Evolutionary conservation across 2,329 filamentous ascomycete species (phyloP).

Genomic region (Ceratocystis cubensis): DNA sequence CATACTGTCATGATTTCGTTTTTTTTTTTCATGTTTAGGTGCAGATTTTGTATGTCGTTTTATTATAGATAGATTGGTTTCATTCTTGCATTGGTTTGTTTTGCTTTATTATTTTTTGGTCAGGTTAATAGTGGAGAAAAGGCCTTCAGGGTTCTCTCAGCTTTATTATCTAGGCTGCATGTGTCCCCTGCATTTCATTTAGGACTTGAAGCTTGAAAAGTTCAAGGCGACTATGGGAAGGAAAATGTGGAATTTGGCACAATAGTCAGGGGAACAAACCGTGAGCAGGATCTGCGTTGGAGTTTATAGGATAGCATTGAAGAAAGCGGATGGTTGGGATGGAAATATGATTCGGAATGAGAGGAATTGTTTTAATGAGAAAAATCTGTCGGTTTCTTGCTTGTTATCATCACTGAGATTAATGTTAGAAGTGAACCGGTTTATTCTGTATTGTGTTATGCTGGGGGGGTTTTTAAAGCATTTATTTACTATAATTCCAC

Average conservation of each 20-base stretch:
- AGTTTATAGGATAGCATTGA: neutral
- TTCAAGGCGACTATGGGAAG: neutral
- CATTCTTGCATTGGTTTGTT: neutral
- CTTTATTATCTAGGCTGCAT: neutral
- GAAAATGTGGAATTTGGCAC: neutral
- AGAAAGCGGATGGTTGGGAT: too few species aligned
- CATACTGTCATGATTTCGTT: neutral
- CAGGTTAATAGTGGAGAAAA: neutral
- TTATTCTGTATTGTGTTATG: too few species aligned
- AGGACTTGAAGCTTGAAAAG: too few species aligned
- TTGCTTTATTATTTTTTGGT: neutral
- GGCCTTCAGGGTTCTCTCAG: neutral
- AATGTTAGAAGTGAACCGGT: too few species aligned
- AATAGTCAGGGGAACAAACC: neutral
- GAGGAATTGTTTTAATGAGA: too few species aligned
- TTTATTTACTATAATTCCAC: too few species aligned
- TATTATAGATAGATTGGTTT: constrained; percentile 11
- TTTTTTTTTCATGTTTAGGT: neutral
- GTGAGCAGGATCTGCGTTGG: neutral
- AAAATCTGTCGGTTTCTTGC: too few species aligned
- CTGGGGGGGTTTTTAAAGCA: too few species aligned
- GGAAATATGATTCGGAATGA: too few species aligned
- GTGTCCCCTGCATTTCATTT: too few species aligned
- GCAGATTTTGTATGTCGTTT: constrained; percentile 13
- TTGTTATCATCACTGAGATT: too few species aligned